Conservation (phyloP, 2,329 filamentous ascomycete species). For the Sporothrix phasma region DNA sequence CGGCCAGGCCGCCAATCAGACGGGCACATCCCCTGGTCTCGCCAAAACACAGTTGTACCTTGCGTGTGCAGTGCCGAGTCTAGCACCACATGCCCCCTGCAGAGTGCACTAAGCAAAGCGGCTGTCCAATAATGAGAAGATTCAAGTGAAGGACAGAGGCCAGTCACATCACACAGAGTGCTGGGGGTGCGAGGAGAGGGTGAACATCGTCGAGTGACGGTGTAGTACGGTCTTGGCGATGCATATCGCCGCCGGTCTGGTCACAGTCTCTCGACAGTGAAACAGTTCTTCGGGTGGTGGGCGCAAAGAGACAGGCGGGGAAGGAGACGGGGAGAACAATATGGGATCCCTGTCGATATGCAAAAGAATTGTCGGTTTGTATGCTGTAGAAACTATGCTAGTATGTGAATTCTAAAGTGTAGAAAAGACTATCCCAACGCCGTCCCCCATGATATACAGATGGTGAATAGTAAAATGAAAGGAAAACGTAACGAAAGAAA, state of each 20-base stretch:
- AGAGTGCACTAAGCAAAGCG: neutral
- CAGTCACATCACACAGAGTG: neutral
- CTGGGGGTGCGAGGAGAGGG: neutral
- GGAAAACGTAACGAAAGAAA: neutral
- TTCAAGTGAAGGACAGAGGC: neutral
- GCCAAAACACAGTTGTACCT: neutral
- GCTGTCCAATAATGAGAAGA: neutral
- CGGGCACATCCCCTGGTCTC: neutral
- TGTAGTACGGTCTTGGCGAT: constrained; percentile 8
- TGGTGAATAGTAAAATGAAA: neutral
- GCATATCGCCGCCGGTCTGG: neutral
- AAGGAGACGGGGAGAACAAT: neutral
- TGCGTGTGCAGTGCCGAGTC: constrained; percentile 7
- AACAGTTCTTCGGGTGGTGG: neutral
- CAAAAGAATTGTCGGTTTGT: neutral
- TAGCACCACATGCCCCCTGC: neutral
- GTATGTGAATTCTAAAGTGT: neutral
- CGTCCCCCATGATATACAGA: neutral
- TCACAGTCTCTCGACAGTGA: constrained; percentile 11
- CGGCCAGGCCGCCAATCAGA: neutral
- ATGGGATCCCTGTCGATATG: constrained; percentile 1
- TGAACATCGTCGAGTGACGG: neutral
- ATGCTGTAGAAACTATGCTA: neutral
- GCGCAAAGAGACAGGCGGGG: neutral
- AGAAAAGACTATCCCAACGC: neutral